Conservation (phyloP, 176 grass and related monocot species). For the Avena sativa region DNA sequence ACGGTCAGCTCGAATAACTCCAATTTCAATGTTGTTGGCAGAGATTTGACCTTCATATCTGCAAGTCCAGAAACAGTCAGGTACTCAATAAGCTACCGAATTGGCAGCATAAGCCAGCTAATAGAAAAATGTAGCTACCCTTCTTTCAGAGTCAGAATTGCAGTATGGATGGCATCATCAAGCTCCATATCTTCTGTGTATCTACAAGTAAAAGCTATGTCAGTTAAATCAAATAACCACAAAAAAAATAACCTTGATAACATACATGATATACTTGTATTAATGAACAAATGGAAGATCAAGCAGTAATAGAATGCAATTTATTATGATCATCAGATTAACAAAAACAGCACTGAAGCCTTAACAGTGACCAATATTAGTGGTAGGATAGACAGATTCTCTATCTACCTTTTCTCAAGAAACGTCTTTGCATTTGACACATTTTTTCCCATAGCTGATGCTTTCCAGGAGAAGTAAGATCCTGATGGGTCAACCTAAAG, state of each 20-base stretch:
- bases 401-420: slow-evolving; percentile 88
- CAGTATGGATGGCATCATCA: slow-evolving; percentile 99
- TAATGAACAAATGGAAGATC: not conserved
- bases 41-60: slow-evolving; percentile 99
- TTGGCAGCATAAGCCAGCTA: not conserved
- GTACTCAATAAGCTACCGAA: slow-evolving; percentile 23
- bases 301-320: not conserved
- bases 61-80: slow-evolving; percentile 41
- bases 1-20: slow-evolving; percentile 79
- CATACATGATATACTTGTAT: not conserved
- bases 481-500: slow-evolving; percentile 94
- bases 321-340: slow-evolving; percentile 35
- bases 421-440: slow-evolving; percentile 98
- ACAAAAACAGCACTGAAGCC: not conserved
- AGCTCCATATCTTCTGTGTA: slow-evolving; percentile 99
- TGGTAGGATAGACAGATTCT: not conserved
- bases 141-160: slow-evolving; percentile 98
- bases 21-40: slow-evolving; percentile 95
- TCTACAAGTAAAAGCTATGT: slow-evolving; percentile 46
- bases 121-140: slow-evolving; percentile 57
- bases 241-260: not conserved
- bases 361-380: slow-evolving; percentile 17
- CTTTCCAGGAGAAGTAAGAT: slow-evolving; percentile 99
- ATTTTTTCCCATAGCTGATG: slow-evolving; percentile 98
- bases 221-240: slow-evolving; percentile 8